These are phyloP conservation scores for Camelina hispida DNA, from an alignment of 345 rosid species.

Conservation along the genomic window DNA sequence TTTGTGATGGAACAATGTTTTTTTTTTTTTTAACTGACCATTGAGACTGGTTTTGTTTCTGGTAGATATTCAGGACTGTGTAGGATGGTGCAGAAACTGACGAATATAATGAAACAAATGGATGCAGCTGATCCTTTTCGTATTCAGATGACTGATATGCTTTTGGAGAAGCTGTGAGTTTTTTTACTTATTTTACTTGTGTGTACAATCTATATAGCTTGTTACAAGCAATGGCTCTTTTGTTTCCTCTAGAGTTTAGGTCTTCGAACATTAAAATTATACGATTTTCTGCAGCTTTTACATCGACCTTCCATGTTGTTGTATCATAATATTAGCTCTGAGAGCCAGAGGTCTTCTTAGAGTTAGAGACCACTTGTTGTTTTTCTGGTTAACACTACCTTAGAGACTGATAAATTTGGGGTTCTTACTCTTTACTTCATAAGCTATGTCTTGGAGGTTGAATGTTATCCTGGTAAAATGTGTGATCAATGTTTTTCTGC, in stretches of 20 bases:
- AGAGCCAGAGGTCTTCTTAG: neutral
- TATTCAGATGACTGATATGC: slow-evolving; percentile 82
- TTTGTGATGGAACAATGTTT: neutral
- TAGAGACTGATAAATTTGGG: neutral
- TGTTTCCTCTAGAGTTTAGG: neutral
- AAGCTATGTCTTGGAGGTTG: neutral
- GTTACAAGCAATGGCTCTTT: neutral
- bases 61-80: slow-evolving; percentile 74
- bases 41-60: neutral
- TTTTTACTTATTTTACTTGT: slow-evolving; percentile 20
- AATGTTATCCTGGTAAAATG: neutral
- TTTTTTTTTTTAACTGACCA: neutral
- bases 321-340: neutral
- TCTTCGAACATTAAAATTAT: neutral
- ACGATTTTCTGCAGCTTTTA: slow-evolving; percentile 7
- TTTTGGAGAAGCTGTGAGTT: slow-evolving; percentile 88
- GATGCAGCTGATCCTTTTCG: slow-evolving; percentile 80
- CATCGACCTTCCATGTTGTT: neutral
- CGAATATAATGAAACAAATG: slow-evolving; percentile 78
- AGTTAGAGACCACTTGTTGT: neutral
- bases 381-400: neutral
- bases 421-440: neutral
- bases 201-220: neutral
- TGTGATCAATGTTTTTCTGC: neutral
- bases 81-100: slow-evolving; percentile 88